These are phyloP conservation scores for Bisporella sp. DNA, from an alignment of 2,329 filamentous ascomycete species.

Conservation along the genomic window DNA sequence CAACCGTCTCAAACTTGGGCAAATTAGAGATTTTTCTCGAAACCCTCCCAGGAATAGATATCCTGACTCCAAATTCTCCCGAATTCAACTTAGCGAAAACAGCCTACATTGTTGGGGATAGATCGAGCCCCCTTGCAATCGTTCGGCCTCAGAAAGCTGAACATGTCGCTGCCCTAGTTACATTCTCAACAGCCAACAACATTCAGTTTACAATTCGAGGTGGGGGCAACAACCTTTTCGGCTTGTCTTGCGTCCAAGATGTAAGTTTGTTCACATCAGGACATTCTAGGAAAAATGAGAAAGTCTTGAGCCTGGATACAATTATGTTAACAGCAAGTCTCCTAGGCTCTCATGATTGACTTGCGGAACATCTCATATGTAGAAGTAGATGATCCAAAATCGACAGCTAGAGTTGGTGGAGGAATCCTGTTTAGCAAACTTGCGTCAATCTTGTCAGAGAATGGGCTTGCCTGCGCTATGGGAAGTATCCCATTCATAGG, in stretches of 20 bases:
- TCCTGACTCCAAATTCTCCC: conserved; percentile 7
- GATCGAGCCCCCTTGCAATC: conserved; percentile 14
- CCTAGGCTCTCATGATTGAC: conserved; percentile 28
- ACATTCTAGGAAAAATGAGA: background rate
- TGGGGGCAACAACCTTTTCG: conserved; percentile 31
- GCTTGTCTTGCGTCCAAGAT: conserved; percentile 22
- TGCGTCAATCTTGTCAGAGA: conserved; percentile 19
- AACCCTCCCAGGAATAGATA: conserved; percentile 7
- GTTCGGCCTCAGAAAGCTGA: conserved; percentile 21
- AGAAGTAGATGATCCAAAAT: conserved; percentile 18
- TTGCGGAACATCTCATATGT: conserved; percentile 31
- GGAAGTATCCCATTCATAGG: conserved; percentile 25
- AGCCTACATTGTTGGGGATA: conserved; percentile 8
- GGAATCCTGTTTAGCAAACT: conserved; percentile 28
- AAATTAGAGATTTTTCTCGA: conserved; percentile 7
- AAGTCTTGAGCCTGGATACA: background rate
- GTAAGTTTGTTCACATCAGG: background rate
- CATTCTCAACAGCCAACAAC: conserved; percentile 10
- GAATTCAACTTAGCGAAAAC: conserved; percentile 7
- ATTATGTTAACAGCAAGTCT: conserved; percentile 10
- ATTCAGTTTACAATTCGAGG: conserved; percentile 22
- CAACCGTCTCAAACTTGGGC: background rate
- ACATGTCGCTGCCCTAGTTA: conserved; percentile 21
- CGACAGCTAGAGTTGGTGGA: conserved; percentile 30
- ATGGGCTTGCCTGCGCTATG: conserved; percentile 25